These are phyloP conservation scores for Coniella lustricola DNA, from an alignment of 2,329 filamentous ascomycete species.

Conservation along the genomic window DNA sequence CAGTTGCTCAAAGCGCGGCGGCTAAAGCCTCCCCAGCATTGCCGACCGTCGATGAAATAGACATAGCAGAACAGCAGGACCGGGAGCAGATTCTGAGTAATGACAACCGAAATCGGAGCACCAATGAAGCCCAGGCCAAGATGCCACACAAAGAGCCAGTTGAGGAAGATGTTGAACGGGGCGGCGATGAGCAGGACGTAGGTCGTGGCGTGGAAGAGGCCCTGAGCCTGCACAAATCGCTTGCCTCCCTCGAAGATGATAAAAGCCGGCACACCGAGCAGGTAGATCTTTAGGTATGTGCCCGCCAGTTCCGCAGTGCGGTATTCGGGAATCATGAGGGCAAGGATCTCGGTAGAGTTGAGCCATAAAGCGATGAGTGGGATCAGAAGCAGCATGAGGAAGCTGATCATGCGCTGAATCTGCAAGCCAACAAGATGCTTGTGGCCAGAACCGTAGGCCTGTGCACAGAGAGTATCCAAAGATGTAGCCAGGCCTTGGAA, in stretches of 20 bases:
- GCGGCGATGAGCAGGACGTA: constrained; percentile 72
- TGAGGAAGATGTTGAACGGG: constrained; percentile 69
- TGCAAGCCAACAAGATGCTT: constrained; percentile 83
- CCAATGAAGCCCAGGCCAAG: constrained; percentile 63
- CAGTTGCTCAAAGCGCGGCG: constrained; percentile 64
- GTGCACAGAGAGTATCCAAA: constrained; percentile 85
- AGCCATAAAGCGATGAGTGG: constrained; percentile 67
- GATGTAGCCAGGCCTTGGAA: constrained; percentile 84
- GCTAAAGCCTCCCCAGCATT: constrained; percentile 80
- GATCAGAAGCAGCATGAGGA: constrained; percentile 63
- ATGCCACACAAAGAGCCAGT: constrained; percentile 73
- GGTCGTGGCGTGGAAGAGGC: constrained; percentile 71
- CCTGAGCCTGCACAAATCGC: constrained; percentile 75
- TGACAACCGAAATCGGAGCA: constrained; percentile 68
- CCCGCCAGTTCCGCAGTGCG: constrained; percentile 66
- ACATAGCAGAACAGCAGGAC: constrained; percentile 69
- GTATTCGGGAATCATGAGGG: constrained; percentile 59
- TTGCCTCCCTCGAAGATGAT: constrained; percentile 71
- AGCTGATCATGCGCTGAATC: constrained; percentile 72
- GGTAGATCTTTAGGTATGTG: constrained; percentile 62
- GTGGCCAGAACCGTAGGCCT: constrained; percentile 87
- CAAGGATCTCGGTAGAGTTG: constrained; percentile 58
- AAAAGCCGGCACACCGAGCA: constrained; percentile 67
- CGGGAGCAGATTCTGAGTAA: constrained; percentile 70
- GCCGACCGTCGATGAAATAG: constrained; percentile 59